phyloP scores from a whole-genome alignment of 345 rosid genomes.

The Aethionema arabicum region DNA sequence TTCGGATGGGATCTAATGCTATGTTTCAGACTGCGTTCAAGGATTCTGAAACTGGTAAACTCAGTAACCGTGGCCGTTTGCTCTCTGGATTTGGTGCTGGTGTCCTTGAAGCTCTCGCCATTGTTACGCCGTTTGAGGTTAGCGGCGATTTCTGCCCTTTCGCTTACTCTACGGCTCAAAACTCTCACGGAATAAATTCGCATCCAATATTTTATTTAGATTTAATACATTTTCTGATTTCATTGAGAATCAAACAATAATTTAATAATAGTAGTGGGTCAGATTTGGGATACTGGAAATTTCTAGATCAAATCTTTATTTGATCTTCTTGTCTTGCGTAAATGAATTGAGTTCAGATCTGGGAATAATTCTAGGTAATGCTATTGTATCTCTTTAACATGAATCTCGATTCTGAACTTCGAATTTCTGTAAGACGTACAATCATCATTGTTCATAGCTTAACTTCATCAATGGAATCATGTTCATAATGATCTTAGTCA shows the following conservation, averaged over 20 bases:
- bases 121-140: conserved; percentile 97
- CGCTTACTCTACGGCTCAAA: conserved; percentile 3
- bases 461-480: not conserved
- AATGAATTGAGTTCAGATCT: too few species aligned
- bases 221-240: not conserved
- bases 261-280: conserved; percentile 2
- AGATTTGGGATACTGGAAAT: not conserved
- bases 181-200: conserved; percentile 3
- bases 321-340: too few species aligned
- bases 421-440: too few species aligned
- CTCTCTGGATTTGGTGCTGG: conserved; percentile 93
- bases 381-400: too few species aligned
- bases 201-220: not conserved
- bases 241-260: not conserved
- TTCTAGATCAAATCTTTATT: too few species aligned
- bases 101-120: conserved; percentile 87
- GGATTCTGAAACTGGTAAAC: conserved; percentile 71
- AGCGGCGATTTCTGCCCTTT: not conserved
- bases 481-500: not conserved
- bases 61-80: conserved; percentile 58
- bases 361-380: too few species aligned
- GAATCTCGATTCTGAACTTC: too few species aligned
- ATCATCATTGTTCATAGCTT: too few species aligned
- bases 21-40: conserved; percentile 68
- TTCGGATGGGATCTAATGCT: conserved; percentile 94